phyloP scores from a whole-genome alignment of 1,139 yeast species.

The Suhomyces taliae region DNA sequence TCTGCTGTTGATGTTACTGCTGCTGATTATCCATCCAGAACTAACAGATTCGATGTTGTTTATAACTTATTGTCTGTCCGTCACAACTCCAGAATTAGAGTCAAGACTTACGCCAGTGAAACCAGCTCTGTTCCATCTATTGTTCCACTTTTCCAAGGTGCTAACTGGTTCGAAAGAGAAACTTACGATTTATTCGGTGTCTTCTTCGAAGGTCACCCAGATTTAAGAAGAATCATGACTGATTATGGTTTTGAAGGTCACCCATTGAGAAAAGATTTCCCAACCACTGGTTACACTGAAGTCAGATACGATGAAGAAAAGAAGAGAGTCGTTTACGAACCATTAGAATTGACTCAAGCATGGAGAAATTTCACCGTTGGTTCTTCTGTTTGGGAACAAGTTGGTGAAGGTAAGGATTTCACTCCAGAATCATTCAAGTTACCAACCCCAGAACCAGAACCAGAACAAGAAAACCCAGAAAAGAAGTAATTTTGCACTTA shows the following conservation, averaged over 20 bases:
- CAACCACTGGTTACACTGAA: conserved; percentile 88
- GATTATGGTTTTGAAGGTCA: conserved; percentile 94
- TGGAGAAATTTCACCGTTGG: conserved; percentile 90
- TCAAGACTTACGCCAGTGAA: conserved; percentile 86
- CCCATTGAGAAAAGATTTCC: conserved; percentile 90
- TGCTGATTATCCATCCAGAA: conserved; percentile 82
- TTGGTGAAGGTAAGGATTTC: conserved; percentile 81
- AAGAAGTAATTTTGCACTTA: conserved; percentile 12
- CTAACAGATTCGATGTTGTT: conserved; percentile 83
- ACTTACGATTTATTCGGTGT: conserved; percentile 85
- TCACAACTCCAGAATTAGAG: conserved; percentile 84
- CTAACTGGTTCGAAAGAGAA: conserved; percentile 90
- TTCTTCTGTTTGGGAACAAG: conserved; percentile 88
- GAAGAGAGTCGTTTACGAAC: conserved; percentile 86
- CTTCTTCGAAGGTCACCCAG: conserved; percentile 87
- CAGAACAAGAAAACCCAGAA: conserved; percentile 37
- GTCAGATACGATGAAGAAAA: conserved; percentile 89
- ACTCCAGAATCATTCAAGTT: conserved; percentile 80
- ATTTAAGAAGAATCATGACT: conserved; percentile 85
- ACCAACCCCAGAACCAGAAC: conserved; percentile 82
- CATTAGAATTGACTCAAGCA: conserved; percentile 87
- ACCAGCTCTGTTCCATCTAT: conserved; percentile 79
- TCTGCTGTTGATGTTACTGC: conserved; percentile 81
- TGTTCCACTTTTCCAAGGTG: conserved; percentile 70
- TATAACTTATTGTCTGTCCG: conserved; percentile 80